phyloP scores from a whole-genome alignment of 345 rosid species.

The Psidium friedrichsthalianum region DNA sequence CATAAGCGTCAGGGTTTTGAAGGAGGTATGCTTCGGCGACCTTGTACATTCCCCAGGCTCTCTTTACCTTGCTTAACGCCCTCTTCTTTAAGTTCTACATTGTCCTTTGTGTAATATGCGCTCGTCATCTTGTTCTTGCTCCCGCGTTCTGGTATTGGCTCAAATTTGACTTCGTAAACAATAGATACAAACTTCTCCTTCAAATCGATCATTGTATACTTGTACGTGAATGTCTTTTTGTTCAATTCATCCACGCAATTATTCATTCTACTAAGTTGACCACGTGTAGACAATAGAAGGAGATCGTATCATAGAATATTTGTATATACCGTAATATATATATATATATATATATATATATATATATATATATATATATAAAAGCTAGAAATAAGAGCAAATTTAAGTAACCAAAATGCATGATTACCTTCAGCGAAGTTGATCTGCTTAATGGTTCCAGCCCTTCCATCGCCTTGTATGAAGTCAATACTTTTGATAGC shows the following conservation, averaged over 20 bases:
- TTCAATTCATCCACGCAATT: conserved; percentile 4
- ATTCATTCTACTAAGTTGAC: neutral
- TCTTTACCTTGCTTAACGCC: conserved; percentile 13
- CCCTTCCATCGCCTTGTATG: too few relatives aligned
- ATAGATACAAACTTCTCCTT: neutral
- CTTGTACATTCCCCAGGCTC: conserved; percentile 6
- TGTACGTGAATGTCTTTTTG: conserved; percentile 1
- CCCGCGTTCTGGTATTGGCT: neutral
- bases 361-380: too few relatives aligned
- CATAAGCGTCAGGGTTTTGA: conserved; percentile 10
- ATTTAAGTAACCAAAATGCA: too few relatives aligned
- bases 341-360: too few relatives aligned
- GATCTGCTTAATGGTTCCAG: too few relatives aligned
- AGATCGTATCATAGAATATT: too few relatives aligned
- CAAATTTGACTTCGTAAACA: neutral
- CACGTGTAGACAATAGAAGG: too few relatives aligned
- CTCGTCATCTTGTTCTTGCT: conserved; percentile 1
- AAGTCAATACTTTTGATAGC: too few relatives aligned
- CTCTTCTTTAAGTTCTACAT: conserved; percentile 6
- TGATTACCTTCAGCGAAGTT: too few relatives aligned
- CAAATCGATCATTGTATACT: neutral
- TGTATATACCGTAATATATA: too few relatives aligned
- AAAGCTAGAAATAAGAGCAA: too few relatives aligned
- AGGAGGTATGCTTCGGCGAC: conserved; percentile 16
- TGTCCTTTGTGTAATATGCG: conserved; percentile 4